A percentile compares a stretch with the other conserved stretches of the same genome.
phyloP scores from a whole-genome alignment of 1,284 basidiomycete genomes.

The Sutorius eximius region DNA sequence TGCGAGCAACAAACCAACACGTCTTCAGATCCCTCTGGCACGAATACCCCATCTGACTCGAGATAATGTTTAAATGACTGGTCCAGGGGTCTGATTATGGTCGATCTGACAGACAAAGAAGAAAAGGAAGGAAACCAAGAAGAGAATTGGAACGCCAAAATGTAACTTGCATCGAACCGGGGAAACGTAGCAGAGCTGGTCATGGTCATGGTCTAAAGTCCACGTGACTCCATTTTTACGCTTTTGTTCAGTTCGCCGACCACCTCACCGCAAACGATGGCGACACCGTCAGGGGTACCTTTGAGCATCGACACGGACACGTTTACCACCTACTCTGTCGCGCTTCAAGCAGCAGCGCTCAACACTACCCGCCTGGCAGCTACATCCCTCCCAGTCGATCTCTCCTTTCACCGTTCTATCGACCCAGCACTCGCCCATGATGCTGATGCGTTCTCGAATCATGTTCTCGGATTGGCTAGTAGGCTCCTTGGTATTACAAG shows the following conservation, averaged over 20 bases:
- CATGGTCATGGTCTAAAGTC: background rate
- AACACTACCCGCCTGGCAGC: slow-evolving; percentile 61
- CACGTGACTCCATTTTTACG: slow-evolving; percentile 14
- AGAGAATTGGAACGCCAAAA: slow-evolving; percentile 82
- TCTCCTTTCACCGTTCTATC: slow-evolving; percentile 84
- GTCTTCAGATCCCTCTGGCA: slow-evolving; percentile 82
- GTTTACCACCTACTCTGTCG: slow-evolving; percentile 46
- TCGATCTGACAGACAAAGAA: slow-evolving; percentile 72
- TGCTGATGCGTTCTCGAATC: slow-evolving; percentile 61
- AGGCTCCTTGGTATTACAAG: slow-evolving; percentile 57
- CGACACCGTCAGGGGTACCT: slow-evolving; percentile 4
- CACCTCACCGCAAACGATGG: slow-evolving; percentile 14
- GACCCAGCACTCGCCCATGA: slow-evolving; percentile 68
- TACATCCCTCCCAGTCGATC: slow-evolving; percentile 58
- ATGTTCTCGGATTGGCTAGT: slow-evolving; percentile 64
- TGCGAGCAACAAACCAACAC: slow-evolving; percentile 45
- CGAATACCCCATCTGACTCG: slow-evolving; percentile 75
- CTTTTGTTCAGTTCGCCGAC: background rate
- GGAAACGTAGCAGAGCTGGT: slow-evolving; percentile 17
- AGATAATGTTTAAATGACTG: slow-evolving; percentile 73
- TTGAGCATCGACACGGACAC: slow-evolving; percentile 18
- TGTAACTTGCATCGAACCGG: slow-evolving; percentile 34
- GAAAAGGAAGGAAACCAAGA: slow-evolving; percentile 84
- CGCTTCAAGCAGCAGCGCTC: slow-evolving; percentile 58
- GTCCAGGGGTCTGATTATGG: slow-evolving; percentile 71